Conservation (phyloP, 1,284 basidiomycete genomes). For the Rhodofomes roseus region DNA sequence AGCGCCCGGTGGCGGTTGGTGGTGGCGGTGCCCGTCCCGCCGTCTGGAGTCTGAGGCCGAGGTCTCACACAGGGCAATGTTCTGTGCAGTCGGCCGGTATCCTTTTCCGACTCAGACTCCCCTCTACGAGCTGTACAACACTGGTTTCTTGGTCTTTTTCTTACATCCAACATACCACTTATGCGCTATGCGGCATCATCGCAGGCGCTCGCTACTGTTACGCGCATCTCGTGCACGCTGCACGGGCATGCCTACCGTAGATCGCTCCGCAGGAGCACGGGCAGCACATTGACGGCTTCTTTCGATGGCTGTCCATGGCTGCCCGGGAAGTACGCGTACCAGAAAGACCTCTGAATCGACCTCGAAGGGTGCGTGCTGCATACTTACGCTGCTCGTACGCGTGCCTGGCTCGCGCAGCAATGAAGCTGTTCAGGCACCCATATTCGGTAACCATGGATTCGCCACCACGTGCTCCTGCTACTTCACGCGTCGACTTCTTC, state of each 20-base stretch:
- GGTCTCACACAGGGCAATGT: neutral
- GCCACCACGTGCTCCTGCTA: neutral
- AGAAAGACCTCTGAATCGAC: too few species aligned
- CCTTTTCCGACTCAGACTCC: neutral
- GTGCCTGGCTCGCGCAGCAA: too few species aligned
- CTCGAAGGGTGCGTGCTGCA: too few species aligned
- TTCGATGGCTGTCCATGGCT: too few species aligned
- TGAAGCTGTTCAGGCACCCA: too few species aligned
- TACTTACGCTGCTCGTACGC: too few species aligned
- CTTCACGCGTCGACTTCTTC: neutral
- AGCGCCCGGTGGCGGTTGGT: conserved; percentile 3
- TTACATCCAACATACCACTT: too few species aligned
- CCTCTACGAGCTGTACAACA: neutral
- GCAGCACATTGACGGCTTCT: too few species aligned
- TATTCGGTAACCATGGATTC: neutral
- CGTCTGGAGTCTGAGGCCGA: neutral
- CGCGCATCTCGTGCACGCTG: neutral
- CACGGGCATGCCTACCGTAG: neutral
- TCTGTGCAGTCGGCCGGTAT: neutral
- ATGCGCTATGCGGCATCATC: neutral
- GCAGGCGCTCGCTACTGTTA: neutral
- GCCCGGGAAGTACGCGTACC: too few species aligned
- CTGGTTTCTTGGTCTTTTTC: too few species aligned
- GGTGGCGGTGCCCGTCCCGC: conserved; percentile 8
- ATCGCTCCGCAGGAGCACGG: neutral